Evolutionary conservation across 1,139 yeast genomes (phyloP), one percentile per base, ranked within the genome.

Genomic region (Sugiyamaella neomexicana): DNA sequence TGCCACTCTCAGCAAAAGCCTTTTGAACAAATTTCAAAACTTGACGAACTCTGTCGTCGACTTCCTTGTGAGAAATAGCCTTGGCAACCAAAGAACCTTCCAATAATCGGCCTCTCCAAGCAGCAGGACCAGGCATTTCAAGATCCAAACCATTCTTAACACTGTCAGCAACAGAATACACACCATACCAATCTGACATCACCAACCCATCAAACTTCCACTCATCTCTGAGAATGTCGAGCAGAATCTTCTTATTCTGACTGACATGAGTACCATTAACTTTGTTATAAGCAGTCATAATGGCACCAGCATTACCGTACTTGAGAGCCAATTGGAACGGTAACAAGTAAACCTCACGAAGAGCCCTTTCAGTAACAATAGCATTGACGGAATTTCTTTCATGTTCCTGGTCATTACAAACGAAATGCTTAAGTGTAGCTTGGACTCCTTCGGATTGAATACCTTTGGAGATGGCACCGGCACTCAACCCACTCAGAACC

Each of bases 151-250:
- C 86, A 39, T 80, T 80, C 53, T 77, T 75, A 54, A 82, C 66
- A 17, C 82, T 68, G 36, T 73, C 75, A 54, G 73, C 75, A 38
- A 72, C 72, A 29, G 82, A 73, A 63, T 79, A 81, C n/a, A 78
- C 76, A 52, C 86, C 87, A 65, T 66, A 79, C 87, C 86, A 82
- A 67, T 82, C 87, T 29, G 82, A 77, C 82, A 82, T 80, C 38
- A 77, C 68, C 56, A 78, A 68, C 25, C 86, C 86, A 29, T 77
- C 72, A 74, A 77, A 82, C 13, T 71, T 68, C 84, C 85, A 82
- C 65, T 82, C 86, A 3, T 72, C 65, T 55, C 85, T 70, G 54
- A 82, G 69, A 43, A 81, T 70, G 20, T 77, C 76, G 20, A 73
- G 68, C 34, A 82, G 62, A 42, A 81, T 65, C 43, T 68, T 64